A percentile compares a stretch with the other conserved stretches of the same genome.
Conservation (phyloP, 2,329 filamentous ascomycete genomes). For the Chaetomiaceae sp. region DNA sequence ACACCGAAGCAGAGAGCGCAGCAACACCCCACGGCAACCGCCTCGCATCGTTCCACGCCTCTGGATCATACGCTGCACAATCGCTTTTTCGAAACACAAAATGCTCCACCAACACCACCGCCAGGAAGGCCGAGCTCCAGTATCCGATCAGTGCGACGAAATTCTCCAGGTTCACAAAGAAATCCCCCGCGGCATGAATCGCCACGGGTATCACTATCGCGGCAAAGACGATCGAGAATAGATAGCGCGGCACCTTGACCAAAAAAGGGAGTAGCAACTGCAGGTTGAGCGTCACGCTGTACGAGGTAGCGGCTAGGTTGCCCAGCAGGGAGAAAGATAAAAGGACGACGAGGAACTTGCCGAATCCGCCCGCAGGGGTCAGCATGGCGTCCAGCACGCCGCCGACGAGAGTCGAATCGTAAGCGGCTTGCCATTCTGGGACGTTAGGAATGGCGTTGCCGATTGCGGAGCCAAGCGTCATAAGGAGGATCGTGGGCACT, state of each 20-base stretch:
- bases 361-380: slow-evolving; percentile 53
- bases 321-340: slow-evolving; percentile 55
- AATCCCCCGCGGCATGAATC: slow-evolving; percentile 37
- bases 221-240: slow-evolving; percentile 39
- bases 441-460: slow-evolving; percentile 54
- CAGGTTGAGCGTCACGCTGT: slow-evolving; percentile 61
- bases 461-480: slow-evolving; percentile 62
- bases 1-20: slow-evolving; percentile 23
- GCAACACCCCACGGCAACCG: slow-evolving; percentile 29
- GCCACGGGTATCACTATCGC: slow-evolving; percentile 40
- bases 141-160: slow-evolving; percentile 44
- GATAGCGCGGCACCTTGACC: slow-evolving; percentile 37
- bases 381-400: slow-evolving; percentile 59
- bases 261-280: slow-evolving; percentile 40
- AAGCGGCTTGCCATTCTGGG: slow-evolving; percentile 50
- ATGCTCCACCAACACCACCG: slow-evolving; percentile 35
- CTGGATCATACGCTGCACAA: slow-evolving; percentile 22
- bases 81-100: slow-evolving; percentile 25
- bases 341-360: slow-evolving; percentile 57
- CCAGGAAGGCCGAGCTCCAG: slow-evolving; percentile 42
- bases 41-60: slow-evolving; percentile 26
- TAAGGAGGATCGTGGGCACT: slow-evolving; percentile 53
- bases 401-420: slow-evolving; percentile 50
- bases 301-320: slow-evolving; percentile 56
- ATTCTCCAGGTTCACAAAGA: slow-evolving; percentile 41